phyloP scores from a whole-genome alignment of 1,139 yeast genomes.

The Cylindricascospora bacillispora region DNA sequence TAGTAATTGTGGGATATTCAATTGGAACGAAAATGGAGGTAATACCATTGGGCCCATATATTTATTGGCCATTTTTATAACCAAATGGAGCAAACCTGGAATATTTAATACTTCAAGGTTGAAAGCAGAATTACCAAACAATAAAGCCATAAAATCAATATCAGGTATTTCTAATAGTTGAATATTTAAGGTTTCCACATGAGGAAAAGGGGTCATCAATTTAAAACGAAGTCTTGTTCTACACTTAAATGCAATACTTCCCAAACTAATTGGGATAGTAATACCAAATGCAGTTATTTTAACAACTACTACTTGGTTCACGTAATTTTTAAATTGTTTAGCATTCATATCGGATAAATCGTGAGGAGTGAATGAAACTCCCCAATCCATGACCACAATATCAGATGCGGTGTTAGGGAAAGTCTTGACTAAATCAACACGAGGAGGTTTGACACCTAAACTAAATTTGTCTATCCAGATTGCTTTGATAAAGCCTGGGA shows the following conservation, averaged over 20 bases:
- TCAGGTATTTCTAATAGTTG: slow-evolving; percentile 74
- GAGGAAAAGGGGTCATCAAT: slow-evolving; percentile 85
- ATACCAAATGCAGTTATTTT: slow-evolving; percentile 52
- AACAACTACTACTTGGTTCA: slow-evolving; percentile 66
- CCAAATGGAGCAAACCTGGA: slow-evolving; percentile 74
- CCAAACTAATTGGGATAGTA: slow-evolving; percentile 47
- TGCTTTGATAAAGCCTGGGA: slow-evolving; percentile 73
- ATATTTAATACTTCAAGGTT: slow-evolving; percentile 75
- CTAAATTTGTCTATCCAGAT: slow-evolving; percentile 81
- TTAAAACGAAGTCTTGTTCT: slow-evolving; percentile 68
- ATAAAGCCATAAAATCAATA: slow-evolving; percentile 63
- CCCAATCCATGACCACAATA: slow-evolving; percentile 95
- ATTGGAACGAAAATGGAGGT: slow-evolving; percentile 80
- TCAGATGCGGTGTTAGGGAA: slow-evolving; percentile 77
- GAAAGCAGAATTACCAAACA: slow-evolving; percentile 63
- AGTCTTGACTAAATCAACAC: slow-evolving; percentile 80
- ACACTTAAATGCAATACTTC: slow-evolving; percentile 51
- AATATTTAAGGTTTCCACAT: slow-evolving; percentile 76
- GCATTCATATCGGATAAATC: slow-evolving; percentile 67
- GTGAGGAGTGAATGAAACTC: slow-evolving; percentile 79
- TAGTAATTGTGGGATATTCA: slow-evolving; percentile 78
- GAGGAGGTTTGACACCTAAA: slow-evolving; percentile 87
- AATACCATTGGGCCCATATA: slow-evolving; percentile 82
- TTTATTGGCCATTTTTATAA: slow-evolving; percentile 71
- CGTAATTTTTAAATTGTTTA: slow-evolving; percentile 69